Evolutionary conservation across 2,329 filamentous ascomycete genomes (phyloP).

Genomic region (Thielaviopsis ethacetica): DNA sequence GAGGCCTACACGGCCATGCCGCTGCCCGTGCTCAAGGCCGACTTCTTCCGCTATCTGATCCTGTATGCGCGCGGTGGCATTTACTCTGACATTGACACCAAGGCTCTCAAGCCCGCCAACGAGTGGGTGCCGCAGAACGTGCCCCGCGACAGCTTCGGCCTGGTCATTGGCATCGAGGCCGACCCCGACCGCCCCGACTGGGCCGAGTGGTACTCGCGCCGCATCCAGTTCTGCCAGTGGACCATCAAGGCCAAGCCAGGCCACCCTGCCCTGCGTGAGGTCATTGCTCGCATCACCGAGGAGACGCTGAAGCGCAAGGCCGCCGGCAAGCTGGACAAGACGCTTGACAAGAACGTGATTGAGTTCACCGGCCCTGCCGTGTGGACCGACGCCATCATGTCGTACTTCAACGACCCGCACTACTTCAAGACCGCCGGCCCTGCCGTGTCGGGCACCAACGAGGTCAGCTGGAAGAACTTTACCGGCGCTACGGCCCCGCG

Average conservation of each 20-base stretch:
- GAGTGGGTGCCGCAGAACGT: slow-evolving; percentile 77
- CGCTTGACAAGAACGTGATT: slow-evolving; percentile 55
- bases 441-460: slow-evolving; percentile 50
- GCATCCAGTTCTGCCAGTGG: slow-evolving; percentile 98
- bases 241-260: slow-evolving; percentile 93
- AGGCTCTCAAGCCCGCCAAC: slow-evolving; percentile 62
- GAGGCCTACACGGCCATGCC: slow-evolving; percentile 62
- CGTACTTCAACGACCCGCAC: slow-evolving; percentile 79
- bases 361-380: slow-evolving; percentile 88
- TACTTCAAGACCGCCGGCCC: slow-evolving; percentile 60
- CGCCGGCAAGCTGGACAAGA: slow-evolving; percentile 42
- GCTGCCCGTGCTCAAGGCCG: slow-evolving; percentile 59
- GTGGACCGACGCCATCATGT: slow-evolving; percentile 87
- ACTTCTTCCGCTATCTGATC: slow-evolving; percentile 64
- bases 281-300: slow-evolving; percentile 73
- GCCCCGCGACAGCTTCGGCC: slow-evolving; percentile 59
- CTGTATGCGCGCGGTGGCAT: slow-evolving; percentile 43
- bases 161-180: slow-evolving; percentile 90
- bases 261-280: slow-evolving; percentile 76
- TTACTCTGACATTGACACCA: slow-evolving; percentile 88
- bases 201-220: slow-evolving; percentile 87
- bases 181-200: slow-evolving; percentile 88
- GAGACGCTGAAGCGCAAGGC: slow-evolving; percentile 62
- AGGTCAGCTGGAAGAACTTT: slow-evolving; percentile 81
- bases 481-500: slow-evolving; percentile 70